A percentile compares a stretch with the other conserved stretches of the same genome.
Evolutionary conservation across 2,329 filamentous ascomycete genomes (phyloP).

Genomic region (Conoideocrella luteorostrata): DNA sequence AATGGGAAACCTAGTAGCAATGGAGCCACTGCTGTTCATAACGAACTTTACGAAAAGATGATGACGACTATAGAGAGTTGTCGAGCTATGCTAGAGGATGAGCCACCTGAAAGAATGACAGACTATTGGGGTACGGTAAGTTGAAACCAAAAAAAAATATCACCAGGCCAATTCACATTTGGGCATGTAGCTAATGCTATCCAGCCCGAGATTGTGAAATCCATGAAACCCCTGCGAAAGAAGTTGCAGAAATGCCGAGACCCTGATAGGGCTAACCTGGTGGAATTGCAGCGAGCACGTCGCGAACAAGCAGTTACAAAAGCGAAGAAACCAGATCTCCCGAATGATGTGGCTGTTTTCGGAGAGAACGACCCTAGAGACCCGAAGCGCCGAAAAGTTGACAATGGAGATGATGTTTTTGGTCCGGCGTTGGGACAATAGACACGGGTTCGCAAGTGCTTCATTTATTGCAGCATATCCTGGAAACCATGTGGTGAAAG

Average conservation of each 20-base stretch:
- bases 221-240: slow-evolving; percentile 52
- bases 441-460: too few relatives aligned
- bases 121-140: slow-evolving; percentile 49
- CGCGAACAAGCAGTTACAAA: slow-evolving; percentile 45
- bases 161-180: too few relatives aligned
- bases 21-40: slow-evolving; percentile 15
- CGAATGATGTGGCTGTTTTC: slow-evolving; percentile 41
- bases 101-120: slow-evolving; percentile 49
- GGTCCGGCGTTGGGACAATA: slow-evolving; percentile 31
- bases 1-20: slow-evolving; percentile 21
- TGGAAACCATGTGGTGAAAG: too few relatives aligned
- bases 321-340: slow-evolving; percentile 34
- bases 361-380: slow-evolving; percentile 33
- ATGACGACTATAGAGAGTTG: slow-evolving; percentile 43
- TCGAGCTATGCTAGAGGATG: slow-evolving; percentile 47
- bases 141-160: too few relatives aligned
- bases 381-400: slow-evolving; percentile 40
- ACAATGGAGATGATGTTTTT: slow-evolving; percentile 39
- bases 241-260: slow-evolving; percentile 71
- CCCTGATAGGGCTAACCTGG: slow-evolving; percentile 65
- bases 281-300: slow-evolving; percentile 60
- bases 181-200: background rate
- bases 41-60: slow-evolving; percentile 39
- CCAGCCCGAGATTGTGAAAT: slow-evolving; percentile 36
- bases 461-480: too few relatives aligned